These are phyloP conservation scores for Botryobasidium botryosum DNA, from an alignment of 768 basidiomycete genomes.

Conservation along the genomic window DNA sequence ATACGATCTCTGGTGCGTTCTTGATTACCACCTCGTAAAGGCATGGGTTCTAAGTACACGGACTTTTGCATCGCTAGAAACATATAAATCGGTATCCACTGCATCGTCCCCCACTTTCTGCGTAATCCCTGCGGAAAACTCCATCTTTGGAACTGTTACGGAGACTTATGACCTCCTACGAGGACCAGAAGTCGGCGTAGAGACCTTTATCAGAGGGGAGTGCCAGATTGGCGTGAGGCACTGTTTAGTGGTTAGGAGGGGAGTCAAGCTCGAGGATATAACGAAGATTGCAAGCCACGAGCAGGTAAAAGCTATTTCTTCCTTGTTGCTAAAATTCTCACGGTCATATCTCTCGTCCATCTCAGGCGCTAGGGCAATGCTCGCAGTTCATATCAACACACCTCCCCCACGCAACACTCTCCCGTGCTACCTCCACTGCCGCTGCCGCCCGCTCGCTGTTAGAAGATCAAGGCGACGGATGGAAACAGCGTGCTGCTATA, in stretches of 20 bases:
- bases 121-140: constrained; percentile 7
- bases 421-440: constrained; percentile 4
- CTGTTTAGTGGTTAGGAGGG: constrained; percentile 1
- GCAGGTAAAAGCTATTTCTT: constrained; percentile 3
- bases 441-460: constrained; percentile 5
- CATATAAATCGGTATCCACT: not conserved
- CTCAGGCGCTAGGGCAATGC: constrained; percentile 8
- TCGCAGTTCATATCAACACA: not conserved
- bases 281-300: constrained; percentile 3
- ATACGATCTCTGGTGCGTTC: constrained; percentile 6
- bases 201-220: constrained; percentile 4
- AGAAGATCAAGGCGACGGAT: not conserved
- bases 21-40: not conserved
- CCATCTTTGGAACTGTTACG: constrained; percentile 4
- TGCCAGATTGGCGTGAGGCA: not conserved
- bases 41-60: not conserved
- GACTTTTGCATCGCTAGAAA: not conserved
- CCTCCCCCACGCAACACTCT: not conserved
- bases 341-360: not conserved
- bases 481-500: constrained; percentile 3
- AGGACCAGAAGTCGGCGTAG: not conserved
- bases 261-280: constrained; percentile 2
- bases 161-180: constrained; percentile 9
- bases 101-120: not conserved
- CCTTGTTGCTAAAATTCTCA: too few relatives aligned